Base-by-base conservation (phyloP, 441 rosid species). In the Populus hybrid region DNA sequence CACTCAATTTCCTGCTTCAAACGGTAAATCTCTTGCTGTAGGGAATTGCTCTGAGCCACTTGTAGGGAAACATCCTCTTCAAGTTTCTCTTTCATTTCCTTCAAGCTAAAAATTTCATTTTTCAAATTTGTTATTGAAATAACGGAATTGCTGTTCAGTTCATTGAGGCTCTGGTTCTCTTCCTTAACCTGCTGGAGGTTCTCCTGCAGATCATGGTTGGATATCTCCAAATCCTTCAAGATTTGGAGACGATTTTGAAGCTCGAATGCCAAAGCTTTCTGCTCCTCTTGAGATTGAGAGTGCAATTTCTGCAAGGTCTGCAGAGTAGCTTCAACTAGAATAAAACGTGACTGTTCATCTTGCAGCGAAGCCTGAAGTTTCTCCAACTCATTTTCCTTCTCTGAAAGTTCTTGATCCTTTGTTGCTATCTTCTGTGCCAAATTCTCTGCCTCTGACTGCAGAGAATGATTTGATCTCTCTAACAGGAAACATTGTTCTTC, bases 1-100 rank as follows among this genome's bases (percentile, higher is more conserved):
- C 82, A 88, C 78, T 94, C 87, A 70, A 97, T 83, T 78, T 94
- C 99, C 86, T 92, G 92, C 85, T 91, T 93, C 88, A 97, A 87
- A 85, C 90, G 86, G 81, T 83, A 84, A 76, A 94, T 92, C 86
- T 94, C 99, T 78, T 92, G 97, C 86, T 94, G 98, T 78, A 94
- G 90, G 76, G 92, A 87, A 85, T 88, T 89, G 82, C 93, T 88
- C 79, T 90, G 92, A 70, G 90, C 89, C 79, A 89, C 90, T 83
- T 94, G 90, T 77, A 89, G 85, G 75, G 85, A 88, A 80, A 94
- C 89, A 80, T 93, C 95, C 10, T 86, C 85, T 85, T 94, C 98
- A 75, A 97, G 98, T 82, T 91, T 91, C 78, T 78, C 84, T 86
- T 89, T 91, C 53, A 85, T 86, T 85, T 87, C 97, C 85, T 87